Evolutionary conservation across 257 asterid species (phyloP).

Genomic region (Dorcoceras hygrometricum): DNA sequence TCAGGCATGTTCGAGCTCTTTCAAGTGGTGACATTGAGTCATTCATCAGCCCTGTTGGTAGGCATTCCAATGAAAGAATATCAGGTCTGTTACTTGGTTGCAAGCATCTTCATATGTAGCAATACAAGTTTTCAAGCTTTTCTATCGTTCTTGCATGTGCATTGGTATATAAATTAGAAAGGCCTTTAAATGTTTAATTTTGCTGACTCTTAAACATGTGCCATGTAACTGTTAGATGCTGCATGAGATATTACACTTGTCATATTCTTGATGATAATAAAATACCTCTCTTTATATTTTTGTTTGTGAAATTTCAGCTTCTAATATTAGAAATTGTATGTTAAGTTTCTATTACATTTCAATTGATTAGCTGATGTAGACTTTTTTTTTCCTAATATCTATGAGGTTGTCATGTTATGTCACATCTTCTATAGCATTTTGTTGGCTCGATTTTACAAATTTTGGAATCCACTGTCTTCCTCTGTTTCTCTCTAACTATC

Average conservation of each 20-base stretch:
- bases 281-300: too few relatives aligned
- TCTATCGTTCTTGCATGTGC: constrained; percentile 14
- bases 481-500: not conserved
- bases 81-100: constrained; percentile 57
- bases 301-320: not conserved
- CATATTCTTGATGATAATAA: too few relatives aligned
- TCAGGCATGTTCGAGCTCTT: constrained; percentile 85
- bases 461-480: not conserved
- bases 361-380: not conserved
- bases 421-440: too few relatives aligned
- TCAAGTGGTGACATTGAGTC: constrained; percentile 75
- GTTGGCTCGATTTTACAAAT: too few relatives aligned
- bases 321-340: not conserved
- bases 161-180: constrained; percentile 17
- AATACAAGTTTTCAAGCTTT: constrained; percentile 21
- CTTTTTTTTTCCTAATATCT: not conserved
- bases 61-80: constrained; percentile 44
- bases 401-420: too few relatives aligned
- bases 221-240: constrained; percentile 2
- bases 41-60: constrained; percentile 50
- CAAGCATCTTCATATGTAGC: constrained; percentile 17
- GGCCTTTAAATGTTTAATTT: constrained; percentile 2
- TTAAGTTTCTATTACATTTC: not conserved
- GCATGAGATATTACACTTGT: too few relatives aligned
- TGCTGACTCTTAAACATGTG: constrained; percentile 9